Conservation (phyloP, 1,284 basidiomycete genomes). For the Agroathelia rolfsii region DNA sequence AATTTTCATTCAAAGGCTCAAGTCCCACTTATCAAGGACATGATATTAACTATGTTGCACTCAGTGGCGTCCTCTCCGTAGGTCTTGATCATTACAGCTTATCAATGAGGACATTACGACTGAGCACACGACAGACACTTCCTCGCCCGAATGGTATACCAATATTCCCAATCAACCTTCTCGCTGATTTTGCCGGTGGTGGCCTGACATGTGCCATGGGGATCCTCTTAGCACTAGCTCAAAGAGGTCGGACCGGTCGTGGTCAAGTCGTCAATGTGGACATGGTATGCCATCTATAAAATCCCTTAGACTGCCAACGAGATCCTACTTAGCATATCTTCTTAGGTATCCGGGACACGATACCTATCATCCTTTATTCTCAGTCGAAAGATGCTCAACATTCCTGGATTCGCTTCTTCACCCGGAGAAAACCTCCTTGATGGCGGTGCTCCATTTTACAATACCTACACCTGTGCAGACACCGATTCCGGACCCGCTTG, state of each 20-base stretch:
- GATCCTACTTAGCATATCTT: neutral
- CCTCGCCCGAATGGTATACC: slow-evolving; percentile 57
- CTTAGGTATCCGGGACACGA: slow-evolving; percentile 67
- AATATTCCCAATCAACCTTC: slow-evolving; percentile 63
- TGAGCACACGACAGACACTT: slow-evolving; percentile 41
- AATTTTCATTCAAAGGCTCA: too few species aligned
- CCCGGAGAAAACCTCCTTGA: slow-evolving; percentile 62
- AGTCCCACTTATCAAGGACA: too few species aligned
- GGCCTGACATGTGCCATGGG: slow-evolving; percentile 67
- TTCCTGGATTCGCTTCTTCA: slow-evolving; percentile 30
- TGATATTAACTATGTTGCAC: slow-evolving; percentile 81
- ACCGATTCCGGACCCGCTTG: too few species aligned
- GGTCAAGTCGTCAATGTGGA: slow-evolving; percentile 74
- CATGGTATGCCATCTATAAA: slow-evolving; percentile 42
- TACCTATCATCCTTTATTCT: slow-evolving; percentile 70
- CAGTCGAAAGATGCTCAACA: too few species aligned
- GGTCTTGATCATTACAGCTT: slow-evolving; percentile 15
- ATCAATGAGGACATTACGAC: neutral
- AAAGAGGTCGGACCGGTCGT: slow-evolving; percentile 48
- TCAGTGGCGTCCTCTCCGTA: slow-evolving; percentile 71
- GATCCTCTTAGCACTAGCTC: slow-evolving; percentile 67
- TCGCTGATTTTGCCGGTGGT: slow-evolving; percentile 80
- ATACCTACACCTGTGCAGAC: slow-evolving; percentile 64
- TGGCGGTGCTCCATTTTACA: slow-evolving; percentile 75
- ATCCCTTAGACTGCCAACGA: neutral